phyloP scores from a whole-genome alignment of 176 grass and related monocot genomes.

The Juncus effusus region DNA sequence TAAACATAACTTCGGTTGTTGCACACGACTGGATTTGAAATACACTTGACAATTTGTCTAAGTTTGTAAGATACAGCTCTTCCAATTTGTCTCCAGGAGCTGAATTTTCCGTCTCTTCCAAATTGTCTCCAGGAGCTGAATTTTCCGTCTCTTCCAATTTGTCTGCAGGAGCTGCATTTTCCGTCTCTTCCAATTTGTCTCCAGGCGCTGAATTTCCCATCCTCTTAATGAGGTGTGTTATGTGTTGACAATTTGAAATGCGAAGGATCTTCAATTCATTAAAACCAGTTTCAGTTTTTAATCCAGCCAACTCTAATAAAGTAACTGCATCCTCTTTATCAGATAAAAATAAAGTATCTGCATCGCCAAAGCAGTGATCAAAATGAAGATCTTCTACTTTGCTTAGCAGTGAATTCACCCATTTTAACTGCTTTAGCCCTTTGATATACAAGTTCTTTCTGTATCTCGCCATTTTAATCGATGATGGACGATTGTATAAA shows the following conservation, averaged over 20 bases:
- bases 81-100: slow-evolving; percentile 4
- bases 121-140: too few species aligned
- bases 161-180: too few species aligned
- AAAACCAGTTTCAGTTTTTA: slow-evolving; percentile 5
- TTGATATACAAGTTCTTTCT: slow-evolving; percentile 12
- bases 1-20: background rate
- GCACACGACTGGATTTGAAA: background rate
- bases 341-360: background rate
- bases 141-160: too few species aligned
- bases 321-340: too few species aligned
- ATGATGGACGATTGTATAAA: background rate
- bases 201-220: background rate
- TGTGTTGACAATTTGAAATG: slow-evolving; percentile 1
- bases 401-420: background rate
- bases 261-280: background rate
- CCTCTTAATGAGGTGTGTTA: background rate
- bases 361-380: background rate
- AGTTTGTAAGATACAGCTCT: background rate
- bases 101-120: too few species aligned
- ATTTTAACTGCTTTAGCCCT: background rate
- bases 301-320: background rate
- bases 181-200: too few species aligned
- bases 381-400: slow-evolving; percentile 8
- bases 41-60: background rate
- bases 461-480: background rate